Conservation (phyloP, 73 alveolate genomes). For the Effrenium voratum region DNA sequence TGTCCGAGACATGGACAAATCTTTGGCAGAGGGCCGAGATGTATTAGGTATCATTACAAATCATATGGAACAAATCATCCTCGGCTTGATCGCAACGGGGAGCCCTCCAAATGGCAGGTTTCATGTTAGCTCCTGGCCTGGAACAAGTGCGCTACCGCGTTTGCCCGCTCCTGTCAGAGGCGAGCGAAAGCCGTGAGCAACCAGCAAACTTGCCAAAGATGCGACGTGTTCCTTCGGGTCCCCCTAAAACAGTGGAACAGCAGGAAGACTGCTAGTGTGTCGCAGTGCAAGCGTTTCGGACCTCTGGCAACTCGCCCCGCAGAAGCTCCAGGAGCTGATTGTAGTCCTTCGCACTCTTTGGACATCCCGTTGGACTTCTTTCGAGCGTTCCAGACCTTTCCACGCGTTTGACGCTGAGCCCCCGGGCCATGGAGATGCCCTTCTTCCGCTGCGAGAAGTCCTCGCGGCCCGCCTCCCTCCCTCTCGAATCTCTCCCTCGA, state of each 20-base stretch:
- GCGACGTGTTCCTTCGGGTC: background rate
- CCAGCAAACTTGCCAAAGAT: too few relatives aligned
- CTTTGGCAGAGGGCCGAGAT: too few relatives aligned
- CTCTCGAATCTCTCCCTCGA: background rate
- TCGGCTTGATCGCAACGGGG: background rate
- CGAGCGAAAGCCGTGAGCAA: too few relatives aligned
- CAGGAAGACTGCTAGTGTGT: background rate
- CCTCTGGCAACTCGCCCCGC: too few relatives aligned
- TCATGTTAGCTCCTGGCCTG: background rate
- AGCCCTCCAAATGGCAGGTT: background rate
- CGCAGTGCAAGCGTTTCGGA: too few relatives aligned
- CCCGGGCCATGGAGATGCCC: slow-evolving; percentile 45
- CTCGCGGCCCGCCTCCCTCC: background rate
- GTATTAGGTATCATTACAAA: too few relatives aligned
- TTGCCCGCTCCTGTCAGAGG: slow-evolving; percentile 26
- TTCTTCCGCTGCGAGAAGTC: slow-evolving; percentile 48
- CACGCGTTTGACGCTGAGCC: too few relatives aligned
- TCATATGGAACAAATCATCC: background rate
- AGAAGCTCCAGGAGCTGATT: too few relatives aligned
- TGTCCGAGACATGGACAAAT: too few relatives aligned
- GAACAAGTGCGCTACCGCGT: slow-evolving; percentile 7
- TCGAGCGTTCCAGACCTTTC: too few relatives aligned
- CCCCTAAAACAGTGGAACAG: background rate
- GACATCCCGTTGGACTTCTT: too few relatives aligned
- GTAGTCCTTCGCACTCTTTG: too few relatives aligned